Evolutionary conservation across 2,329 filamentous ascomycete genomes (phyloP), one percentile per base, ranked within the genome.

Genomic region (Aaosphaeria arxii): DNA sequence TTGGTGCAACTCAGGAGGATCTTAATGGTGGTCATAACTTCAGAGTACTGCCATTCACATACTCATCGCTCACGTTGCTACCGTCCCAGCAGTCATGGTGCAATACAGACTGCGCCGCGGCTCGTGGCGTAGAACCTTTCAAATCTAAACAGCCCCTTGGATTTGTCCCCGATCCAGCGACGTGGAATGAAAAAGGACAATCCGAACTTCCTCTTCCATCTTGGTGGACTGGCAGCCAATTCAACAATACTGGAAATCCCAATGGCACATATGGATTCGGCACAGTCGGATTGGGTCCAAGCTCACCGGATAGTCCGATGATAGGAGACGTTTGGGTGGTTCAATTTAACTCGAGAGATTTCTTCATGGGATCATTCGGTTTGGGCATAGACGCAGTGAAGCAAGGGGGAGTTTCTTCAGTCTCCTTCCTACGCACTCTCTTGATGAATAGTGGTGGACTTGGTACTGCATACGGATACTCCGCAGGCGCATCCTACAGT

Each of bases 401-500:
- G 7, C 7, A 9, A 9, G n/a, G 33, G n/a, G 33, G 33, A n/a
- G n/a, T 2, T n/a, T 36, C 47, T 0, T 57, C 63, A 4, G 64
- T 68, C 36, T 44, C 69, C n/a, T 38, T 52, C 4, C 55, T 56
- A 5, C 56, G 63, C 17, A 49, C 45, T 11, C 11, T 33, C 11
- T 24, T 5, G 1, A 47, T 49, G 9, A 9, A 31, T 9, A 36
- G n/a, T n/a, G n/a, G n/a, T 4, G 61, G 59, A 4, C 57, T 66
- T 4, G 69, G 64, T 41, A 32, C 45, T 2, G 64, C 66, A 1
- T 71, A 64, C 35, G 63, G 63, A 17, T 70, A 69, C 45, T 62
- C 62, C 0, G 68, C 69, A 5, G 69, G 69, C 5, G 67, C 66
- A 7, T 50, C 42, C 6, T 70, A 71, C 47, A 56, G 67, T 69